A percentile compares a stretch with the other conserved stretches of the same genome.
These are phyloP conservation scores for Omphalea diandra DNA, from an alignment of 441 rosid genomes.

Conservation along the genomic window DNA sequence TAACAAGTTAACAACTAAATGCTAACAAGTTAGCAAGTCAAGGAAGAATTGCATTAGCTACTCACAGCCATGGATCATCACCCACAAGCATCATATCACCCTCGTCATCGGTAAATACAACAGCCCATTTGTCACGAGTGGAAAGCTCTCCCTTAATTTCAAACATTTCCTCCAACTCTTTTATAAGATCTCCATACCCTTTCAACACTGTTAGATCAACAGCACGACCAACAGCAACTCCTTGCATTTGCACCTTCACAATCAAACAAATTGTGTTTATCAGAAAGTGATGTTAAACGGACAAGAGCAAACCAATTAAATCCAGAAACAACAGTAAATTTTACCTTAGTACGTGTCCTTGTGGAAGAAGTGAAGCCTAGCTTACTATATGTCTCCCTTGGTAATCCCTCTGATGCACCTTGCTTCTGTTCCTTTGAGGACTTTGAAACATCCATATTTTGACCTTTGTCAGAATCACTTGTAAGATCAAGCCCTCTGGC, in stretches of 20 bases:
- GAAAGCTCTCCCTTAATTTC: constrained; percentile 73
- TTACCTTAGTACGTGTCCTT: constrained; percentile 79
- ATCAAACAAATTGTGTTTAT: constrained; percentile 14
- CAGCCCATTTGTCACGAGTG: constrained; percentile 61
- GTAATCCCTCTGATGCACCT: constrained; percentile 26
- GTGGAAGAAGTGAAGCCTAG: constrained; percentile 39
- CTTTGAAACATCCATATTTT: constrained; percentile 35
- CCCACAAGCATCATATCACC: constrained; percentile 92
- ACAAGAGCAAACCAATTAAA: neutral
- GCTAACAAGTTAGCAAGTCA: neutral
- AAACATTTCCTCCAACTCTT: constrained; percentile 80
- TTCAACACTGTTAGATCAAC: constrained; percentile 62
- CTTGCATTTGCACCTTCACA: constrained; percentile 87
- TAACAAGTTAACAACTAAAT: neutral
- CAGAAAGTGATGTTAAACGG: neutral
- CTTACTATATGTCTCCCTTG: constrained; percentile 42
- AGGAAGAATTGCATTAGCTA: constrained; percentile 1
- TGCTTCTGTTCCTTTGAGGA: constrained; percentile 39
- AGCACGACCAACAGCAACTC: constrained; percentile 88
- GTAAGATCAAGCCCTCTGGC: constrained; percentile 24
- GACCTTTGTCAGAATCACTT: constrained; percentile 35
- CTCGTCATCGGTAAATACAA: constrained; percentile 78
- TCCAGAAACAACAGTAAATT: neutral
- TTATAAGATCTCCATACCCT: constrained; percentile 63
- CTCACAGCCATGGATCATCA: constrained; percentile 94